phyloP scores from a whole-genome alignment of 2,329 filamentous ascomycete species.

The Sarocladium oryzae region DNA sequence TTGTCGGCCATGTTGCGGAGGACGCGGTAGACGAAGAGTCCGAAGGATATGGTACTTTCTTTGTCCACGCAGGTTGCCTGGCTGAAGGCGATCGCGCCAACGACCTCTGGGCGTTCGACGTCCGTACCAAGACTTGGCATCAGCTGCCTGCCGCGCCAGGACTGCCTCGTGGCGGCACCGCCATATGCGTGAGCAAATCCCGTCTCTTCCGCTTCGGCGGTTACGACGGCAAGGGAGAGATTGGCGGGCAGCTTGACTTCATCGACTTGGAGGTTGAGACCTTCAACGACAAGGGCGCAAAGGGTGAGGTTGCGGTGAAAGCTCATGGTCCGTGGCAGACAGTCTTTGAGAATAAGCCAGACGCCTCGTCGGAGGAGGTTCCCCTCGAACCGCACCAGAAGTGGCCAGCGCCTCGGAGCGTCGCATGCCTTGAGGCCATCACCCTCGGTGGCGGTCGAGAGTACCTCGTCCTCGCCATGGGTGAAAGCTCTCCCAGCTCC shows the following conservation, averaged over 20 bases:
- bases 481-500: slow-evolving; percentile 44
- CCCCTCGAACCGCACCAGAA: slow-evolving; percentile 25
- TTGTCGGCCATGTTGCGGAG: slow-evolving; percentile 50
- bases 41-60: slow-evolving; percentile 60
- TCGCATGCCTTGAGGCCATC: slow-evolving; percentile 47
- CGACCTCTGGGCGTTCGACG: slow-evolving; percentile 75
- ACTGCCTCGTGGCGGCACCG: slow-evolving; percentile 58
- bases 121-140: slow-evolving; percentile 58
- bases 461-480: slow-evolving; percentile 56
- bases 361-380: slow-evolving; percentile 29
- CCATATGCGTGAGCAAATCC: slow-evolving; percentile 56
- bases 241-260: slow-evolving; percentile 67
- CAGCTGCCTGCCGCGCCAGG: slow-evolving; percentile 61
- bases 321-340: slow-evolving; percentile 50
- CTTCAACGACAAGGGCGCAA: slow-evolving; percentile 43
- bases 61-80: slow-evolving; percentile 71
- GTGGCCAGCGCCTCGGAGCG: slow-evolving; percentile 49
- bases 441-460: slow-evolving; percentile 54
- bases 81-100: slow-evolving; percentile 51
- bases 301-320: slow-evolving; percentile 43
- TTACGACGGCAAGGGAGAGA: slow-evolving; percentile 63
- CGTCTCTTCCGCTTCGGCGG: slow-evolving; percentile 75
- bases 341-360: slow-evolving; percentile 32
- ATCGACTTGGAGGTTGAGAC: slow-evolving; percentile 50
- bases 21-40: slow-evolving; percentile 53